A percentile compares a stretch with the other conserved stretches of the same genome.
Evolutionary conservation across 805 yeast genomes (phyloP).

Genomic region (Candida khao-thaluensis): DNA sequence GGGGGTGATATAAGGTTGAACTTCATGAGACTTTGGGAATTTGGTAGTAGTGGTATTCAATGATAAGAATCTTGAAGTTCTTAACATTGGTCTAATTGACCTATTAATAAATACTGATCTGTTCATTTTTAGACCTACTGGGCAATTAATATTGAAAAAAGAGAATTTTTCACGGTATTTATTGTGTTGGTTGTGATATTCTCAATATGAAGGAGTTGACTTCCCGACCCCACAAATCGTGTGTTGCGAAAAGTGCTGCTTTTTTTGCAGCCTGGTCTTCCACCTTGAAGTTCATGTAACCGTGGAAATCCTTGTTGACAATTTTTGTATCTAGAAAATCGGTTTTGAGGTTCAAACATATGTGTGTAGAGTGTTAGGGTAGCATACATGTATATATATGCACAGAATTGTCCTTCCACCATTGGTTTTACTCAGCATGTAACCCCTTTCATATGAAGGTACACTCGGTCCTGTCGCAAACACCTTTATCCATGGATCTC

Average conservation of each 20-base stretch:
- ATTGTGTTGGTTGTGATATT: not conserved
- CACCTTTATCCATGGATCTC: too few relatives aligned
- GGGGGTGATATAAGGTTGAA: slow-evolving; percentile 51
- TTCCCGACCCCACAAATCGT: slow-evolving; percentile 9
- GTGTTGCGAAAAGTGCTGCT: too few relatives aligned
- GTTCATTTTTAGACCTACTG: not conserved
- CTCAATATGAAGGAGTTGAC: slow-evolving; percentile 2
- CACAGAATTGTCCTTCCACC: too few relatives aligned
- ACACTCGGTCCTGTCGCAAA: too few relatives aligned
- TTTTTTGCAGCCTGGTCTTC: not conserved
- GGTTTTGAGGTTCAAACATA: too few relatives aligned
- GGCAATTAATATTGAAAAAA: not conserved
- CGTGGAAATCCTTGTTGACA: too few relatives aligned
- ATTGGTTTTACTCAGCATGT: too few relatives aligned
- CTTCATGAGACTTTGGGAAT: slow-evolving; percentile 45
- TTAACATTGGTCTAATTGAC: not conserved
- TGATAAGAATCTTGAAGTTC: slow-evolving; percentile 4
- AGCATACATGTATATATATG: too few relatives aligned
- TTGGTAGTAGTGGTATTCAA: slow-evolving; percentile 18
- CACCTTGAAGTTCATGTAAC: too few relatives aligned
- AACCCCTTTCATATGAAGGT: too few relatives aligned
- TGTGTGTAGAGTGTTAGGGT: too few relatives aligned
- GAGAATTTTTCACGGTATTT: not conserved
- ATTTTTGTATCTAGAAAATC: too few relatives aligned
- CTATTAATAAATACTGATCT: slow-evolving; percentile 1